Conservation (phyloP, 768 basidiomycete genomes). For the Auriscalpium microsporum region DNA sequence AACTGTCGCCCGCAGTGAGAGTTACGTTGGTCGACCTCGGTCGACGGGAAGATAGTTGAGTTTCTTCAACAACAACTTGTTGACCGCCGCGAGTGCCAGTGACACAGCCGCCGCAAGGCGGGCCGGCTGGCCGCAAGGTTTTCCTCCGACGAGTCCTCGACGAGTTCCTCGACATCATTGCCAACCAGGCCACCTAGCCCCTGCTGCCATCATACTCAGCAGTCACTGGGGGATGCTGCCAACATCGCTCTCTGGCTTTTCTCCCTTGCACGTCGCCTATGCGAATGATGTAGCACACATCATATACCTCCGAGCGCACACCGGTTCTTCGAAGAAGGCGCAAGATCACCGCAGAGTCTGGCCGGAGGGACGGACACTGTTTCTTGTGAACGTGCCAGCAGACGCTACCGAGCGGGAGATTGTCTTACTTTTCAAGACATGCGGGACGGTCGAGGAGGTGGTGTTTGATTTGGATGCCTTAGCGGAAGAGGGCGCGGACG, state of each 20-base stretch:
- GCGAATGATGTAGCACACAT: constrained; percentile 46
- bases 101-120: too few species aligned
- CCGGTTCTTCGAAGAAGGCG: constrained; percentile 34
- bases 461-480: constrained; percentile 46
- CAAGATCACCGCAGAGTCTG: constrained; percentile 18
- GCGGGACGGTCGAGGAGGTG: constrained; percentile 72
- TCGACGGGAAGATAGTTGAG: too few species aligned
- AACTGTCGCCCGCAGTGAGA: too few species aligned
- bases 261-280: constrained; percentile 35
- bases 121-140: too few species aligned
- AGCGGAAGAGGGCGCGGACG: constrained; percentile 26
- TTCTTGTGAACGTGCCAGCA: constrained; percentile 83
- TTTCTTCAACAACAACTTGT: too few species aligned
- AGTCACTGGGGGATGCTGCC: constrained; percentile 2
- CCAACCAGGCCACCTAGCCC: too few species aligned
- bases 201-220: too few species aligned
- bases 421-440: constrained; percentile 61
- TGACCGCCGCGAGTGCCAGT: too few species aligned
- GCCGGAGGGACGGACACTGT: constrained; percentile 65
- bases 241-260: constrained; percentile 36
- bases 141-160: too few species aligned
- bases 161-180: too few species aligned
- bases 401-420: constrained; percentile 82
- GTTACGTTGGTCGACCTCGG: too few species aligned
- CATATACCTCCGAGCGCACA: constrained; percentile 69